phyloP scores from a whole-genome alignment of 768 basidiomycete genomes.

The Boletellus sp. region DNA sequence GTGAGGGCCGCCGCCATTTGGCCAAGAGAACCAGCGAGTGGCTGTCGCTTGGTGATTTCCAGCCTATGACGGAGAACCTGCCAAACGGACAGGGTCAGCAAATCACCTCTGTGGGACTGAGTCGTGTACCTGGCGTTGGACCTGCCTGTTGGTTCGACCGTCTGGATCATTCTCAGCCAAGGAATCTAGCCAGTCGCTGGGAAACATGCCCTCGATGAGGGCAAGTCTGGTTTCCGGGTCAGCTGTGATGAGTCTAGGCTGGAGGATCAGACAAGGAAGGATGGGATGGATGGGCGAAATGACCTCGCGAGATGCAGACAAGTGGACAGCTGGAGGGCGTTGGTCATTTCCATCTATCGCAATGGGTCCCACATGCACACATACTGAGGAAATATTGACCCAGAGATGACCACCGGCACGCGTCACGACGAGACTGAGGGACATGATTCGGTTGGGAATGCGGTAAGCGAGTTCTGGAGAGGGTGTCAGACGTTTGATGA shows the following conservation, averaged over 20 bases:
- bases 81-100: background rate
- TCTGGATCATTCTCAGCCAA: constrained; percentile 49
- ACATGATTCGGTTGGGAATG: constrained; percentile 63
- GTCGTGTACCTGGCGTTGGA: constrained; percentile 50
- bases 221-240: constrained; percentile 48
- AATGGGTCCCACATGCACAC: constrained; percentile 20
- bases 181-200: constrained; percentile 56
- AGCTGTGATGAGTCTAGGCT: constrained; percentile 33
- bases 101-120: background rate
- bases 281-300: background rate
- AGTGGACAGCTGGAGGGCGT: constrained; percentile 37
- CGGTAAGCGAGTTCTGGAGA: constrained; percentile 59
- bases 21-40: constrained; percentile 57
- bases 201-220: constrained; percentile 54
- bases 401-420: constrained; percentile 58
- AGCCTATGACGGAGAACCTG: constrained; percentile 49
- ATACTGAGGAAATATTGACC: constrained; percentile 63
- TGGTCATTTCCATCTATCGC: background rate
- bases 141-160: constrained; percentile 61
- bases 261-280: constrained; percentile 10
- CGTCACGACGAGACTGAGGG: constrained; percentile 66
- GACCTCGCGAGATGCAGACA: constrained; percentile 35
- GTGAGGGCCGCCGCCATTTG: constrained; percentile 70
- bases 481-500: background rate
- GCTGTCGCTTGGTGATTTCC: constrained; percentile 54